A percentile compares a stretch with the other conserved stretches of the same genome.
These are phyloP conservation scores for Crithidia brevicula DNA, from an alignment of 208 protist genomes.

Conservation along the genomic window DNA sequence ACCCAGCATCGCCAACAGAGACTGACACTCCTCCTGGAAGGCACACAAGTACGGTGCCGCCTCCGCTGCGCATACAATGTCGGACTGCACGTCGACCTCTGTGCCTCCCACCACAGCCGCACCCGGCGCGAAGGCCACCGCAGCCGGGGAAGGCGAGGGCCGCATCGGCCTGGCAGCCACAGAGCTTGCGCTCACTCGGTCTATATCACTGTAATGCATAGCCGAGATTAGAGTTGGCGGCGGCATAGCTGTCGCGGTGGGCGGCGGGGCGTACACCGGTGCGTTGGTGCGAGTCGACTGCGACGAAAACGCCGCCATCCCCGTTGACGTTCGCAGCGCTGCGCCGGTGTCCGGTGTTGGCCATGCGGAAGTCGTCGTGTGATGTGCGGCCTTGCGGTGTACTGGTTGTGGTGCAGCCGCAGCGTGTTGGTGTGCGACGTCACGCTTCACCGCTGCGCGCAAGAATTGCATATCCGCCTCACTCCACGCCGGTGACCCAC, in stretches of 20 bases:
- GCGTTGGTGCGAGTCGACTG: conserved; percentile 26
- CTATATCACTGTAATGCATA: conserved; percentile 23
- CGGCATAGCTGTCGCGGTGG: background rate
- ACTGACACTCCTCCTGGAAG: conserved; percentile 40
- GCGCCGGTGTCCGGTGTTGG: conserved; percentile 4
- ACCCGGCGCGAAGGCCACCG: background rate
- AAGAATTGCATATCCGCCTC: conserved; percentile 15
- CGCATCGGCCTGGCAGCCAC: too few species aligned
- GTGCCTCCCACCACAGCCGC: conserved; percentile 6
- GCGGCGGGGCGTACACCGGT: conserved; percentile 23
- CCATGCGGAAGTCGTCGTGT: background rate
- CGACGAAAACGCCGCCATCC: background rate
- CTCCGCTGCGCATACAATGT: conserved; percentile 15
- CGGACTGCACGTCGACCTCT: conserved; percentile 26
- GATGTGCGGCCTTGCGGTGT: background rate
- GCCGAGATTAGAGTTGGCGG: background rate
- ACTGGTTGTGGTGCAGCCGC: background rate
- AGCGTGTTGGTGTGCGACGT: conserved; percentile 14
- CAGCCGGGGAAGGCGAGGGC: too few species aligned
- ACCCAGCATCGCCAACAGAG: conserved; percentile 32
- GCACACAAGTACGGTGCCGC: conserved; percentile 30
- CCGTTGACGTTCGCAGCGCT: background rate
- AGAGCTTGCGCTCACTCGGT: conserved; percentile 5
- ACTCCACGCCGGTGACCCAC: conserved; percentile 2
- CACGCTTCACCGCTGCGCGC: conserved; percentile 10